These are phyloP conservation scores for Hysterium pulicare DNA, from an alignment of 2,329 filamentous ascomycete species.

Conservation along the genomic window DNA sequence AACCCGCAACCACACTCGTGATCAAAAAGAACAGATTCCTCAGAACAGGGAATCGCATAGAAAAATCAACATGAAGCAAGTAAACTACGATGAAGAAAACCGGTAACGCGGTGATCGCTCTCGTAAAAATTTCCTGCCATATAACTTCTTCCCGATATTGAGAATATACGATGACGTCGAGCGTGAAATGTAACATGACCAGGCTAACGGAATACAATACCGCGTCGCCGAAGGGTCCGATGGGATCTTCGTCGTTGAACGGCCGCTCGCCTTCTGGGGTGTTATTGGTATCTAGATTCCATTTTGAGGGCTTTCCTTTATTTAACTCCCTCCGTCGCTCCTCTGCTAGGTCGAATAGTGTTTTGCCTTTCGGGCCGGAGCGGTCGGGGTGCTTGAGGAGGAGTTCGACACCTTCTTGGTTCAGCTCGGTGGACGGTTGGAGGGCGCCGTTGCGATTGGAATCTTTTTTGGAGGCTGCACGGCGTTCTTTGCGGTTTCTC, in stretches of 20 bases:
- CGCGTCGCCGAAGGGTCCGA: constrained; percentile 47
- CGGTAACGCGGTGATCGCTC: constrained; percentile 48
- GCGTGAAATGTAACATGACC: constrained; percentile 69
- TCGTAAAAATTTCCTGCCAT: constrained; percentile 54
- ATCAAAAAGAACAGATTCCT: constrained; percentile 59
- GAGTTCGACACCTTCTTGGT: constrained; percentile 51
- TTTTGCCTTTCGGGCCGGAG: constrained; percentile 59
- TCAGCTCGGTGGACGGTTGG: constrained; percentile 36
- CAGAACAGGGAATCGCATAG: constrained; percentile 42
- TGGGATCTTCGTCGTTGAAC: constrained; percentile 39
- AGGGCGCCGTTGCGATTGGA: constrained; percentile 32
- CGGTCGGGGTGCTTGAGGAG: constrained; percentile 68
- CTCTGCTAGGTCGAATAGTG: constrained; percentile 69
- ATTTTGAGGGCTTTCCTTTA: constrained; percentile 47
- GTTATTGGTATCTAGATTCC: constrained; percentile 40
- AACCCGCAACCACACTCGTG: constrained; percentile 62
- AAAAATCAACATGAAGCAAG: constrained; percentile 40
- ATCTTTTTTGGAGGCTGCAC: constrained; percentile 38
- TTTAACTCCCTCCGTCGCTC: constrained; percentile 51
- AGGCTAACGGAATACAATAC: constrained; percentile 56
- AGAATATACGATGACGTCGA: constrained; percentile 74
- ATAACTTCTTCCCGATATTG: constrained; percentile 69
- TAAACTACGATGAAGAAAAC: constrained; percentile 46
- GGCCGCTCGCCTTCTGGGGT: constrained; percentile 33
- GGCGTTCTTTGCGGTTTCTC: constrained; percentile 46